These are phyloP conservation scores for Garcia nutans DNA, from an alignment of 345 rosid genomes.

Conservation along the genomic window DNA sequence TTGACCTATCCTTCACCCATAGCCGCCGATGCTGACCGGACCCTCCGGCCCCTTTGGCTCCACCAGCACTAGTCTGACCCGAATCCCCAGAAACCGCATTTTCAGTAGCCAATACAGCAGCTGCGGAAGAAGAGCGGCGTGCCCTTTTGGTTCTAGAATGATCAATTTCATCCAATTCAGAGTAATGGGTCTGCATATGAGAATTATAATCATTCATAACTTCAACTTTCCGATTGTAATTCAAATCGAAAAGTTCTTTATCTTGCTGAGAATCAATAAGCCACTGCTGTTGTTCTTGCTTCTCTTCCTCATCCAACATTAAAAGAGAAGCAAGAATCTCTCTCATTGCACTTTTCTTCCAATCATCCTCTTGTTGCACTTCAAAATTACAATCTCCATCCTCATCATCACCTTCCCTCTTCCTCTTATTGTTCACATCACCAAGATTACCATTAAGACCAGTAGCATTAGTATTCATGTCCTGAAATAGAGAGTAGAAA, in stretches of 20 bases:
- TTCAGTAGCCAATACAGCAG: conserved; percentile 19
- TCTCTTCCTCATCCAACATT: conserved; percentile 61
- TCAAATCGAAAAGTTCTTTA: conserved; percentile 42
- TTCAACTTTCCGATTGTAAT: conserved; percentile 35
- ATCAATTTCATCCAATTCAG: conserved; percentile 33
- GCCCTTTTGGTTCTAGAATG: conserved; percentile 41
- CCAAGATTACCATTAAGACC: no score
- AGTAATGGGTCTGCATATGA: conserved; percentile 39
- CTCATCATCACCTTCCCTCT: conserved; percentile 7
- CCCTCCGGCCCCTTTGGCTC: not conserved
- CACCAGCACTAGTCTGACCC: not conserved
- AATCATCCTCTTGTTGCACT: not conserved
- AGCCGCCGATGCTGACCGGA: conserved; percentile 50
- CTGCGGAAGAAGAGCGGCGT: conserved; percentile 29
- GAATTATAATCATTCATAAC: conserved; percentile 41
- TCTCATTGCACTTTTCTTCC: conserved; percentile 15
- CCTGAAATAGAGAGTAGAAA: conserved; percentile 26
- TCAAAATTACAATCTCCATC: not conserved
- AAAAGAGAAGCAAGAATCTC: conserved; percentile 52
- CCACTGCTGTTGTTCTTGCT: conserved; percentile 43
- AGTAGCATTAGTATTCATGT: conserved; percentile 18
- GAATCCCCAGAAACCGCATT: conserved; percentile 14
- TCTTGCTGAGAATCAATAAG: conserved; percentile 39
- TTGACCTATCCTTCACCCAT: conserved; percentile 85
- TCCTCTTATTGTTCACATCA: conserved; percentile 20